Percentiles rank a stretch among this genome's conserved stretches.
phyloP scores from a whole-genome alignment of 331 rosid species.

The Pyracantha coccinea region DNA sequence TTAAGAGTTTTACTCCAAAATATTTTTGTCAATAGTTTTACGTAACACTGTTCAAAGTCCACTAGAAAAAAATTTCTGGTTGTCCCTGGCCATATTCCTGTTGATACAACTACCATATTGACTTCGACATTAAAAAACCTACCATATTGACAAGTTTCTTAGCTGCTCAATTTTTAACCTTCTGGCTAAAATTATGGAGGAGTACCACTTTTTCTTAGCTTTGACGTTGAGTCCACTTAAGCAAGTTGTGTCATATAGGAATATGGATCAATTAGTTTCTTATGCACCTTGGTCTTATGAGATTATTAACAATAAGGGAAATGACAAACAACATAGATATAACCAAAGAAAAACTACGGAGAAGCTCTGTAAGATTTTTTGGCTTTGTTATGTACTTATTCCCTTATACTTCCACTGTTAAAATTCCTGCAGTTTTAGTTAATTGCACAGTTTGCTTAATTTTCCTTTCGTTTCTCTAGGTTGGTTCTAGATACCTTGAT shows the following conservation, averaged over 20 bases:
- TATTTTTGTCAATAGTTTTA: background rate
- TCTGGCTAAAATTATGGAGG: background rate
- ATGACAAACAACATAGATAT: background rate
- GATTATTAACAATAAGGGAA: background rate
- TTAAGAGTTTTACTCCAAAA: too few relatives aligned
- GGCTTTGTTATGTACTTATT: background rate
- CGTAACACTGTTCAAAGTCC: background rate
- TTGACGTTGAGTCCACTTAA: background rate
- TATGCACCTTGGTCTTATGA: background rate
- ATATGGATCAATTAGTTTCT: background rate
- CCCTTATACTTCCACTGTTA: background rate
- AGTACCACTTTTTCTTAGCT: background rate
- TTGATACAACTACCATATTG: background rate
- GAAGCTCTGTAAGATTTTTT: background rate
- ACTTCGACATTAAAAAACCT: too few relatives aligned
- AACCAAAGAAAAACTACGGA: background rate
- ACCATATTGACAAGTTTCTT: background rate
- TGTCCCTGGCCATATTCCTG: background rate
- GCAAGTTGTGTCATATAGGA: background rate
- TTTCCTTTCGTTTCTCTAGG: constrained; percentile 41
- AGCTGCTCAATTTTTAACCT: background rate
- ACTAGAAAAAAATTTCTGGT: background rate
- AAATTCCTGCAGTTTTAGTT: background rate
- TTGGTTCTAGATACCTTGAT: constrained; percentile 94
- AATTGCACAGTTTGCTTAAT: constrained; percentile 1